phyloP scores from a whole-genome alignment of 2,329 filamentous ascomycete genomes.

The Juglanconis juglandina region DNA sequence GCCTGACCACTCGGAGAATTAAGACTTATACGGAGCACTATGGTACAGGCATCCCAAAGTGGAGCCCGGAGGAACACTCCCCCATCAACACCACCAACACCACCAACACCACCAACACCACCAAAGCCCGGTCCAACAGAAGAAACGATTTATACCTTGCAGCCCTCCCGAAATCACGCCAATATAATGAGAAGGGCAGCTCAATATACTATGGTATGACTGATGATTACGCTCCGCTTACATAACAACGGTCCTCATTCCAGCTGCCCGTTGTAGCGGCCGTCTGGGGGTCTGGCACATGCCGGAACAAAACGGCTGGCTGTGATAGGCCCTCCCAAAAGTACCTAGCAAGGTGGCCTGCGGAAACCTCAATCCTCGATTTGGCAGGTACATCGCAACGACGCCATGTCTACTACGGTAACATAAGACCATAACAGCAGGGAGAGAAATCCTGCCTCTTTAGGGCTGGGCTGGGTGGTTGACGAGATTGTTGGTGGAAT shows the following conservation, averaged over 20 bases:
- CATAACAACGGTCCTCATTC: background rate
- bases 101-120: too few species aligned
- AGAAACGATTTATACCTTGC: too few species aligned
- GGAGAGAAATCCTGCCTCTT: too few species aligned
- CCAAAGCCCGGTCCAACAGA: too few species aligned
- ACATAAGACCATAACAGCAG: too few species aligned
- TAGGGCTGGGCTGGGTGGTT: too few species aligned
- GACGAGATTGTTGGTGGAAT: too few species aligned
- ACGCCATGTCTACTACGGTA: too few species aligned
- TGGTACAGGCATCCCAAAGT: background rate
- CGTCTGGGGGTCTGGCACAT: background rate
- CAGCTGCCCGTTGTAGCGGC: background rate
- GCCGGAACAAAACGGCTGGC: background rate
- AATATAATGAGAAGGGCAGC: background rate
- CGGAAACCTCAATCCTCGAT: background rate
- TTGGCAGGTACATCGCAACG: background rate
- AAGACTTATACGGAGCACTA: too few species aligned
- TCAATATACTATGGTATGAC: background rate
- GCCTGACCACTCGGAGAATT: background rate
- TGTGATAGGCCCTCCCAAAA: background rate
- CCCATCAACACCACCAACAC: too few species aligned
- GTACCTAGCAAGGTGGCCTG: background rate
- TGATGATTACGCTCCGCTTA: background rate
- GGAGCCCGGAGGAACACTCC: background rate
- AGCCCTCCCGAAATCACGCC: too few species aligned